Conservation (phyloP, 2,329 filamentous ascomycete species). For the Ampelomyces quisqualis region DNA sequence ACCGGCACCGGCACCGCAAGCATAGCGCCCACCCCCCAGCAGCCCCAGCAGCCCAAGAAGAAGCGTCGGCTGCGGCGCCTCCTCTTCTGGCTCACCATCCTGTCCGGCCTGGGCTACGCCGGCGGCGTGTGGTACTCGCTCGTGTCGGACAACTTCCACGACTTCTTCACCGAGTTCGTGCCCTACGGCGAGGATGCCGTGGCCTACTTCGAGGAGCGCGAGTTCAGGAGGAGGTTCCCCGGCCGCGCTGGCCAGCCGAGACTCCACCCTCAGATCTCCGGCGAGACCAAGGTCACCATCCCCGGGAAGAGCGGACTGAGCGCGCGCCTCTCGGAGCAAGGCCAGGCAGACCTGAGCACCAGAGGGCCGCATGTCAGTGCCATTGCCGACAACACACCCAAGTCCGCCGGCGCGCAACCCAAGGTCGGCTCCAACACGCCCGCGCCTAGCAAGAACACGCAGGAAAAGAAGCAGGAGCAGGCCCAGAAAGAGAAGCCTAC, state of each 20-base stretch:
- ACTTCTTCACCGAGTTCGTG: slow-evolving; percentile 97
- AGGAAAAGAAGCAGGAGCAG: slow-evolving; percentile 36
- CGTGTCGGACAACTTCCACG: slow-evolving; percentile 95
- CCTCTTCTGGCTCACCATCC: slow-evolving; percentile 72
- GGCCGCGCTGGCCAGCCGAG: slow-evolving; percentile 45
- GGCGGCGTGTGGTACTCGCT: slow-evolving; percentile 92
- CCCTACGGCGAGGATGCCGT: slow-evolving; percentile 94
- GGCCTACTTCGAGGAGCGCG: slow-evolving; percentile 90
- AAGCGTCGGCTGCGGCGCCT: slow-evolving; percentile 74
- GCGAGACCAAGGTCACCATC: slow-evolving; percentile 74
- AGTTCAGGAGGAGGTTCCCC: slow-evolving; percentile 83
- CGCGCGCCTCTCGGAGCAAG: slow-evolving; percentile 70
- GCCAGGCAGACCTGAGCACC: slow-evolving; percentile 44
- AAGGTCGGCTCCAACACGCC: slow-evolving; percentile 28
- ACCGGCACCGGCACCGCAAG: slow-evolving; percentile 48
- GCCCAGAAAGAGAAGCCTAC: slow-evolving; percentile 31
- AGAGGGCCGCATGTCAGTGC: slow-evolving; percentile 64
- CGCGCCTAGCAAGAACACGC: slow-evolving; percentile 21
- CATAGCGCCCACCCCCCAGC: slow-evolving; percentile 44
- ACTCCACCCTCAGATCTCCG: slow-evolving; percentile 51
- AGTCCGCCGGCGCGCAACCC: slow-evolving; percentile 16
- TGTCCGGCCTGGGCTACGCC: slow-evolving; percentile 76
- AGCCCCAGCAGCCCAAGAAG: slow-evolving; percentile 52
- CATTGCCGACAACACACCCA: slow-evolving; percentile 49
- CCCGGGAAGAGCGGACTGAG: slow-evolving; percentile 82